phyloP scores from a whole-genome alignment of 1,139 yeast genomes.

The Geotrichum macrosporum region DNA sequence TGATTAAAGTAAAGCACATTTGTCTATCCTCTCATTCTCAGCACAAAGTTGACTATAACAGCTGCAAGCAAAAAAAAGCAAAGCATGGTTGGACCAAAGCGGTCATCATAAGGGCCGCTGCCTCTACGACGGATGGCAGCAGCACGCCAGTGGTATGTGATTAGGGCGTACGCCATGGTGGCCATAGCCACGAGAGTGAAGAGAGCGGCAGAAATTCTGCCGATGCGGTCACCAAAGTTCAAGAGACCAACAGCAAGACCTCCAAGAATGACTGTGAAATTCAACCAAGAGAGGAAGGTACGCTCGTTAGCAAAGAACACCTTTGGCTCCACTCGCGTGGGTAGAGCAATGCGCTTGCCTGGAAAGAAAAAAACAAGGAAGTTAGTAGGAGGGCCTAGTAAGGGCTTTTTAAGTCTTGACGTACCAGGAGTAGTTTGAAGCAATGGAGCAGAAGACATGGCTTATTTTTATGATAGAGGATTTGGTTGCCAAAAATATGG shows the following conservation, averaged over 20 bases:
- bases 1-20: not conserved
- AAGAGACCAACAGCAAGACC: constrained; percentile 93
- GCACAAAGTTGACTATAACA: constrained; percentile 82
- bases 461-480: too few species aligned
- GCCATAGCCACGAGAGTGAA: constrained; percentile 93
- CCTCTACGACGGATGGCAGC: constrained; percentile 97
- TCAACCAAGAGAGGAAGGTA: constrained; percentile 89
- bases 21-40: constrained; percentile 55
- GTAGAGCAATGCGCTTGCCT: constrained; percentile 92
- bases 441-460: constrained; percentile 62
- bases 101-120: constrained; percentile 95
- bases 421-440: constrained; percentile 56
- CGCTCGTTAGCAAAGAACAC: constrained; percentile 98
- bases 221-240: constrained; percentile 92
- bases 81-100: constrained; percentile 98
- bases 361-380: constrained; percentile 6
- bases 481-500: too few species aligned
- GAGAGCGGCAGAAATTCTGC: constrained; percentile 87
- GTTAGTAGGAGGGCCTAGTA: not conserved
- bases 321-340: constrained; percentile 97
- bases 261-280: constrained; percentile 94
- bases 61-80: constrained; percentile 90
- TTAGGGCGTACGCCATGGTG: constrained; percentile 91
- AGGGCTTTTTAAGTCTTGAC: constrained; percentile 27
- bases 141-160: constrained; percentile 99